These are phyloP conservation scores for Penicillium bovifimosum DNA, from an alignment of 495 filamentous ascomycete genomes.

Conservation along the genomic window DNA sequence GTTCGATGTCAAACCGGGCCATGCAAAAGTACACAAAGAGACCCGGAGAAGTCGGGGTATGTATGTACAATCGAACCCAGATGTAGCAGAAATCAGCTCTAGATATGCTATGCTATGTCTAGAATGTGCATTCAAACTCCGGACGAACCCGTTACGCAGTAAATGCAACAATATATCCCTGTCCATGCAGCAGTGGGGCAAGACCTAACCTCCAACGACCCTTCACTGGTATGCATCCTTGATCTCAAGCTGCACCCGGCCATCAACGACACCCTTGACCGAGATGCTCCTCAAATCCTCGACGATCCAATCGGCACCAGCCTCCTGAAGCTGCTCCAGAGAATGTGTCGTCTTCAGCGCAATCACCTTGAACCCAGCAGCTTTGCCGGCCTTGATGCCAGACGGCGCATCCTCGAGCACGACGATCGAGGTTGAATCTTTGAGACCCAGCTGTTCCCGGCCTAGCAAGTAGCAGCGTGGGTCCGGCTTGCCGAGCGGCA, in stretches of 20 bases:
- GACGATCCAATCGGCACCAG: slow-evolving; percentile 85
- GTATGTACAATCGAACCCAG: neutral
- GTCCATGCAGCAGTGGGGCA: slow-evolving; percentile 1
- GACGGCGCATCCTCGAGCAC: slow-evolving; percentile 93
- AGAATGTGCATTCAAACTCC: slow-evolving; percentile 6
- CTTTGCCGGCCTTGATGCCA: slow-evolving; percentile 84
- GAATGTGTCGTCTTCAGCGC: slow-evolving; percentile 84
- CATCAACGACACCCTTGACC: slow-evolving; percentile 47
- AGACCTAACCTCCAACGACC: neutral
- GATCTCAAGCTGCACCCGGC: slow-evolving; percentile 52
- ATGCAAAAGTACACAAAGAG: neutral
- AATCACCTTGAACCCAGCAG: slow-evolving; percentile 81
- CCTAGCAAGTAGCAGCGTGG: slow-evolving; percentile 80
- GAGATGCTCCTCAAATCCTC: slow-evolving; percentile 68
- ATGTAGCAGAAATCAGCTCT: slow-evolving; percentile 3
- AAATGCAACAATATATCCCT: neutral
- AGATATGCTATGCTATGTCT: neutral
- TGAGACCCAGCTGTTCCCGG: slow-evolving; percentile 54
- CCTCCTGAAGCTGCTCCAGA: slow-evolving; percentile 59
- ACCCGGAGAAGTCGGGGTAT: neutral
- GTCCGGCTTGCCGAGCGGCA: slow-evolving; percentile 76
- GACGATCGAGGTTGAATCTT: slow-evolving; percentile 51
- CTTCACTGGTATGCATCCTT: slow-evolving; percentile 39
- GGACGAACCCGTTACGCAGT: slow-evolving; percentile 3
- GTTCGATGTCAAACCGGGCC: neutral